Conservation (phyloP, 306 rosid genomes). For the Ammopiptanthus mongolicus region DNA sequence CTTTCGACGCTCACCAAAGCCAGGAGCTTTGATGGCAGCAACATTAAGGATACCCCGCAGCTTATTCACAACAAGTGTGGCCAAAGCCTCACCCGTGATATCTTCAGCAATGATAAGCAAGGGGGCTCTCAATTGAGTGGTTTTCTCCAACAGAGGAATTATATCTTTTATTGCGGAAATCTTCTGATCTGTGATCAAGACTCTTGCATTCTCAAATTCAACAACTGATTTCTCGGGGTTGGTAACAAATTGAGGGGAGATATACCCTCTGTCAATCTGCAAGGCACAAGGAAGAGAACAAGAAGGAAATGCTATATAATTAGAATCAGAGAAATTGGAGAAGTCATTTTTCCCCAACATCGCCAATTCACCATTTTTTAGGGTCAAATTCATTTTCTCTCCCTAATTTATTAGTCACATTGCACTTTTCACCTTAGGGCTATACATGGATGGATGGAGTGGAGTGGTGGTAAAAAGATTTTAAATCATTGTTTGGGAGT, state of each 20-base stretch:
- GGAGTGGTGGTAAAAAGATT: too few species aligned
- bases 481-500: too few species aligned
- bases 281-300: not conserved
- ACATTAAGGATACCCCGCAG: conserved; percentile 92
- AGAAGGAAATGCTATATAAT: not conserved
- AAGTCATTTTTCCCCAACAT: not conserved
- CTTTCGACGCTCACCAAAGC: conserved; percentile 91
- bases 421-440: too few species aligned
- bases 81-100: conserved; percentile 96
- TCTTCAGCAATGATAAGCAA: conserved; percentile 88
- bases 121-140: conserved; percentile 95
- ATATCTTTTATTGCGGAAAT: conserved; percentile 92
- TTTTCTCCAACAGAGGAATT: conserved; percentile 88
- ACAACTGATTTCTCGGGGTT: conserved; percentile 79
- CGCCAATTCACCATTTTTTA: not conserved
- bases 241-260: conserved; percentile 95
- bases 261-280: conserved; percentile 95
- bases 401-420: too few species aligned
- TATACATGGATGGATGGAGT: too few species aligned
- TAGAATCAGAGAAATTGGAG: not conserved
- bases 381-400: too few species aligned
- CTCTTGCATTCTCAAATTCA: conserved; percentile 95
- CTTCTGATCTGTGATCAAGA: conserved; percentile 89
- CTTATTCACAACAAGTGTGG: conserved; percentile 97
- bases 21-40: conserved; percentile 96